phyloP scores from a whole-genome alignment of 305 asterid genomes.

The Withania somnifera region DNA sequence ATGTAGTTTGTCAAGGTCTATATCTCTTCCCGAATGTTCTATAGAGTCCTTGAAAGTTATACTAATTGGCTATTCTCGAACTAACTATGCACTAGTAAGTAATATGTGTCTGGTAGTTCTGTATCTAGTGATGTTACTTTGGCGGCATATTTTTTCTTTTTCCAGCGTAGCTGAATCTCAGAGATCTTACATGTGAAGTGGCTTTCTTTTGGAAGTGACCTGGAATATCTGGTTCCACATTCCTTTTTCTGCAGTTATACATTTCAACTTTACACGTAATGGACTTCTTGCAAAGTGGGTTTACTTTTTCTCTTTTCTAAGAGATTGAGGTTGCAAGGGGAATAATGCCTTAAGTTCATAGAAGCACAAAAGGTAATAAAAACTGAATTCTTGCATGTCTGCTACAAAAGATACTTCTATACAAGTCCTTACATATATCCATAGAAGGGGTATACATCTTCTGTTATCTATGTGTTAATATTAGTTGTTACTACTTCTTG shows the following conservation, averaged over 20 bases:
- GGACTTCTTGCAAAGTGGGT: background rate
- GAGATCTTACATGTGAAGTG: background rate
- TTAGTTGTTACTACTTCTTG: constrained; percentile 1
- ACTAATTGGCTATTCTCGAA: background rate
- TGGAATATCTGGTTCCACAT: background rate
- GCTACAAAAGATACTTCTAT: background rate
- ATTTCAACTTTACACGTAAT: background rate
- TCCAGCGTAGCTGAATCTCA: background rate
- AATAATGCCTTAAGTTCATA: background rate
- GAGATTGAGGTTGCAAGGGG: background rate
- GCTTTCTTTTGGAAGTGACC: background rate
- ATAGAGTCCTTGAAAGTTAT: background rate
- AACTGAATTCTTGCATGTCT: background rate
- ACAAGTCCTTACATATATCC: background rate
- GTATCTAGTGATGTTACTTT: background rate
- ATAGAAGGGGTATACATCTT: background rate
- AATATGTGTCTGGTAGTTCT: background rate
- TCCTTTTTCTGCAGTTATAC: background rate
- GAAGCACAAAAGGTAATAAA: background rate
- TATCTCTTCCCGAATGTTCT: background rate
- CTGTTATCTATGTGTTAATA: background rate
- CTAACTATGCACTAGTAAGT: background rate
- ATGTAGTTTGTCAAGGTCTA: background rate
- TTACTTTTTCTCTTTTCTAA: background rate
- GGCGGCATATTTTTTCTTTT: background rate